Evolutionary conservation across 2,329 filamentous ascomycete genomes (phyloP).

Genomic region (Fusarium penzigii): DNA sequence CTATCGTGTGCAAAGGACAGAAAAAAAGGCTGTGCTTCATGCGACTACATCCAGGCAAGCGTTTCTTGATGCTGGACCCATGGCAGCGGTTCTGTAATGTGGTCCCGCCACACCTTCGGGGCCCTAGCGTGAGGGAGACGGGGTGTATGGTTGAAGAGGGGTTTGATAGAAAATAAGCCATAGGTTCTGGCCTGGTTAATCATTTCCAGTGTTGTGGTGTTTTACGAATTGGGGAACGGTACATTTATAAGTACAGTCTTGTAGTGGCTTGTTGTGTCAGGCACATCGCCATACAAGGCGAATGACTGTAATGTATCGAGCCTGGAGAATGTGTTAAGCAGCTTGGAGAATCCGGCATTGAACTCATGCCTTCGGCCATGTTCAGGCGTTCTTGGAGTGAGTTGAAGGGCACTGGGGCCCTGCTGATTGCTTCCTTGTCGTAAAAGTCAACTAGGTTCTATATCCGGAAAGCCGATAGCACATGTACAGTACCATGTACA

Average conservation of each 20-base stretch:
- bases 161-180: not conserved
- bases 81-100: constrained; percentile 30
- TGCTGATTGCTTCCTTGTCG: not conserved
- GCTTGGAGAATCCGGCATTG: not conserved
- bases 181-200: not conserved
- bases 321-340: no score
- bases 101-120: constrained; percentile 17
- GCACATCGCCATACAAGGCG: no score
- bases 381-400: not conserved
- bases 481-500: no score
- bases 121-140: constrained; percentile 20
- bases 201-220: not conserved
- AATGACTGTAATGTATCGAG: no score
- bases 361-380: not conserved
- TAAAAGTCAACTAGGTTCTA: not conserved
- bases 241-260: no score
- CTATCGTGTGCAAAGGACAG: constrained; percentile 18
- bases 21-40: constrained; percentile 20
- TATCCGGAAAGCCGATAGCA: not conserved
- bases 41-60: constrained; percentile 5
- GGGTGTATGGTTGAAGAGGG: not conserved
- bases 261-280: no score
- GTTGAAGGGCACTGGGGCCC: not conserved
- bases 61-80: constrained; percentile 23
- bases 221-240: no score